These are phyloP conservation scores for Mycena sp. DNA, from an alignment of 1,284 basidiomycete species.

Conservation along the genomic window DNA sequence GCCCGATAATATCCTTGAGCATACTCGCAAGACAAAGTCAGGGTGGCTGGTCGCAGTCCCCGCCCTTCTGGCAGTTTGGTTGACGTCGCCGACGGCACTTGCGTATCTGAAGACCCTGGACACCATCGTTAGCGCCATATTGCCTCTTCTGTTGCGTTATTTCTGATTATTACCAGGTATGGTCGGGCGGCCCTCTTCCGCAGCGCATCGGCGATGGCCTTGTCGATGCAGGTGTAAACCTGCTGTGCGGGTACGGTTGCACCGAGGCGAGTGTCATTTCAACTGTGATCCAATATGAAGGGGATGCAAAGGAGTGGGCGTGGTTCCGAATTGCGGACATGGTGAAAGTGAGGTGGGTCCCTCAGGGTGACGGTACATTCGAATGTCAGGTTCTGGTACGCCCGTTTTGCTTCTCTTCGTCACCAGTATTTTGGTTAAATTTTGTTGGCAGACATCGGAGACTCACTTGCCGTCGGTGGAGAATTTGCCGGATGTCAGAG, in stretches of 20 bases:
- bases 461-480: slow-evolving; percentile 26
- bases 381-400: slow-evolving; percentile 31
- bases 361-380: slow-evolving; percentile 30
- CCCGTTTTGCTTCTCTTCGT: neutral
- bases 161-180: slow-evolving; percentile 10
- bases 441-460: slow-evolving; percentile 6
- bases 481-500: slow-evolving; percentile 39
- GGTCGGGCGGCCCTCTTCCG: slow-evolving; percentile 29
- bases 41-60: slow-evolving; percentile 28
- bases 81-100: slow-evolving; percentile 16
- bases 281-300: neutral
- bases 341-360: slow-evolving; percentile 25
- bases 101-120: neutral
- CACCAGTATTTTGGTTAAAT: neutral
- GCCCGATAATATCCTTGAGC: slow-evolving; percentile 28
- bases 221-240: slow-evolving; percentile 21
- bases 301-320: slow-evolving; percentile 26
- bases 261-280: slow-evolving; percentile 31
- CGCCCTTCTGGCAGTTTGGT: slow-evolving; percentile 31
- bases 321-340: slow-evolving; percentile 20
- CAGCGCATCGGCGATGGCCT: slow-evolving; percentile 24
- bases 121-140: neutral
- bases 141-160: too few species aligned
- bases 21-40: slow-evolving; percentile 18
- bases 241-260: slow-evolving; percentile 30